These are phyloP conservation scores for Willaertia magna DNA, from an alignment of 208 protist species.

Conservation along the genomic window DNA sequence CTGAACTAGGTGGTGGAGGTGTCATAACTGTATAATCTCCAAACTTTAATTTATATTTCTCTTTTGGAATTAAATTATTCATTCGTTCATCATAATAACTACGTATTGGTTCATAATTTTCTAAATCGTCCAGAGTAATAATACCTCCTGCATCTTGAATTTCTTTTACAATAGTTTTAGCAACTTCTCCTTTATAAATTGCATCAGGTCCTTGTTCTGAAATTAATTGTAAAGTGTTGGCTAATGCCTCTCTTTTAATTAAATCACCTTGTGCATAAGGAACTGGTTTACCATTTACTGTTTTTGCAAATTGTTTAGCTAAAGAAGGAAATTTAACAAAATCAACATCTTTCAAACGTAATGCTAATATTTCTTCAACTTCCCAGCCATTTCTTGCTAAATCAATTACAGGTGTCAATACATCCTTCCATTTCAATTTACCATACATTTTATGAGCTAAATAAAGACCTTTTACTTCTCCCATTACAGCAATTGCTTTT, in stretches of 20 bases:
- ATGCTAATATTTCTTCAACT: background rate
- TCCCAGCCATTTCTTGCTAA: slow-evolving; percentile 4
- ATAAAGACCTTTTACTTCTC: slow-evolving; percentile 23
- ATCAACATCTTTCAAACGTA: background rate
- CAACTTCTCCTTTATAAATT: slow-evolving; percentile 23
- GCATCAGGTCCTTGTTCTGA: slow-evolving; percentile 12
- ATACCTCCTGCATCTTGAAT: slow-evolving; percentile 21
- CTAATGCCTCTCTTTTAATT: background rate
- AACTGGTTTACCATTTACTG: background rate
- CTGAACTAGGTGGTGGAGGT: slow-evolving; percentile 23
- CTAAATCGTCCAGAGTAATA: slow-evolving; percentile 19
- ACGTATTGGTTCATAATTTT: slow-evolving; percentile 9
- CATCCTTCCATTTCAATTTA: slow-evolving; percentile 6
- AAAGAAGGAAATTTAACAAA: background rate
- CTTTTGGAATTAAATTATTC: background rate
- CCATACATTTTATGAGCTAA: slow-evolving; percentile 12
- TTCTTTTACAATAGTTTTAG: slow-evolving; percentile 16
- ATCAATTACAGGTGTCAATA: slow-evolving; percentile 12
- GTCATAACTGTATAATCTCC: slow-evolving; percentile 16
- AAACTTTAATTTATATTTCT: background rate
- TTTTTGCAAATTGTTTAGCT: background rate
- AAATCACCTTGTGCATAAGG: slow-evolving; percentile 8
- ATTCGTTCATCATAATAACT: background rate
- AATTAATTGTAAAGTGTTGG: slow-evolving; percentile 24
- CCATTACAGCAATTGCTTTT: slow-evolving; percentile 15